Conservation (phyloP, 2,329 filamentous ascomycete genomes). For the Fusarium sp. region DNA sequence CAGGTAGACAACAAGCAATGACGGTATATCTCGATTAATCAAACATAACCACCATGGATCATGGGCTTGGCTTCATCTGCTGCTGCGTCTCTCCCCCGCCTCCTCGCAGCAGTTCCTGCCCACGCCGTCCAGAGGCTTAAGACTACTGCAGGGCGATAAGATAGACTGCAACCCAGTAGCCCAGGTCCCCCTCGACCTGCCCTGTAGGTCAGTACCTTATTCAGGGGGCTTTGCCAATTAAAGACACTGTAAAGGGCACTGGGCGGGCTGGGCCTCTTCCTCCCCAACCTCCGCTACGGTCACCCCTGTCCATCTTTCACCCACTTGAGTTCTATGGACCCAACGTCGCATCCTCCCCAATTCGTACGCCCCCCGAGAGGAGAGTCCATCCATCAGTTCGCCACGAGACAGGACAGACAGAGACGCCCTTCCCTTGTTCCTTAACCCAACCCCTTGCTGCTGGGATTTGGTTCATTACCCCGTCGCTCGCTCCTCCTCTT, state of each 20-base stretch:
- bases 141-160: conserved; percentile 24
- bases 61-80: neutral
- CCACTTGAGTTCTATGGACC: neutral
- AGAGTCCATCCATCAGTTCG: conserved; percentile 30
- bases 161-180: neutral
- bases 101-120: conserved; percentile 2
- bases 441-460: conserved; percentile 35
- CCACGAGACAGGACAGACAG: conserved; percentile 26
- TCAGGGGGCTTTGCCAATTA: conserved; percentile 19
- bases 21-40: neutral
- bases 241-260: conserved; percentile 13
- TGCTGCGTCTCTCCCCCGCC: conserved; percentile 5
- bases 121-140: conserved; percentile 2
- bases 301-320: conserved; percentile 24
- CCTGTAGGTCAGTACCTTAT: conserved; percentile 25
- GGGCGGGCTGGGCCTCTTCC: conserved; percentile 8
- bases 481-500: conserved; percentile 34
- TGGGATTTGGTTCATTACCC: conserved; percentile 40
- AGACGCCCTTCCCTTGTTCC: conserved; percentile 36
- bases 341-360: conserved; percentile 27
- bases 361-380: conserved; percentile 30
- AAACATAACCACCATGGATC: neutral
- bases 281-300: conserved; percentile 33
- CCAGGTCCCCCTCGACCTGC: conserved; percentile 11
- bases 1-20: neutral